These are phyloP conservation scores for Stagonosporopsis vannaccii DNA, from an alignment of 2,329 filamentous ascomycete genomes.

Conservation along the genomic window DNA sequence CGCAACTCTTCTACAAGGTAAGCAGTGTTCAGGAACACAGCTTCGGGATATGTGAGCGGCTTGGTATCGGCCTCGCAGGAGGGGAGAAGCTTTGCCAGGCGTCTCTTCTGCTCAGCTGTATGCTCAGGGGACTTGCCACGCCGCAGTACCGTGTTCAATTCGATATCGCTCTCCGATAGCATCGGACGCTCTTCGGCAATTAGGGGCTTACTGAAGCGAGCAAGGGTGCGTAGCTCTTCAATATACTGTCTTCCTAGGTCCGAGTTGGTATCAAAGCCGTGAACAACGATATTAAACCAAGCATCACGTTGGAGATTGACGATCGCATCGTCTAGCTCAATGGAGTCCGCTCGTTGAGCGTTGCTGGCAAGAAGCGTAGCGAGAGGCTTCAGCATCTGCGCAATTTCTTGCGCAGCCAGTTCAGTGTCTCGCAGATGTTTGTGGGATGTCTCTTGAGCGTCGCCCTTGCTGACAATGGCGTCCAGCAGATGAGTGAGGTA, in stretches of 20 bases:
- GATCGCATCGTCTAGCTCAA: slow-evolving; percentile 56
- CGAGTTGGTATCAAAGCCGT: slow-evolving; percentile 83
- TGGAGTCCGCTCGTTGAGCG: slow-evolving; percentile 66
- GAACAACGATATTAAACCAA: slow-evolving; percentile 97
- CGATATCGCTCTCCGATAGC: slow-evolving; percentile 93
- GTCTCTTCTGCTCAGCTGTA: slow-evolving; percentile 80
- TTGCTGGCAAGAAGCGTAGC: slow-evolving; percentile 76
- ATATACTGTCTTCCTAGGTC: slow-evolving; percentile 75
- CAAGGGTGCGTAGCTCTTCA: slow-evolving; percentile 81
- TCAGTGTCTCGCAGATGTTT: slow-evolving; percentile 80
- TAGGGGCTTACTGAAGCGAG: slow-evolving; percentile 84
- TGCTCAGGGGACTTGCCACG: slow-evolving; percentile 83
- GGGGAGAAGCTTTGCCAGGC: slow-evolving; percentile 76
- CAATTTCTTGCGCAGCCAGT: slow-evolving; percentile 84
- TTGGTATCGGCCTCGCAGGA: slow-evolving; percentile 80
- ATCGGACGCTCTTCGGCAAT: slow-evolving; percentile 89
- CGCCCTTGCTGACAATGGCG: slow-evolving; percentile 87
- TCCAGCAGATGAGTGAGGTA: slow-evolving; percentile 87
- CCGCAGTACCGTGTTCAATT: slow-evolving; percentile 91
- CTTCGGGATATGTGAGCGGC: slow-evolving; percentile 84
- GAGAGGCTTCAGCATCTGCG: slow-evolving; percentile 85
- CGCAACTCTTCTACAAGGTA: slow-evolving; percentile 89
- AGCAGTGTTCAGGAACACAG: slow-evolving; percentile 89
- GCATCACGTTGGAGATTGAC: slow-evolving; percentile 82
- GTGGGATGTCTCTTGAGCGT: slow-evolving; percentile 75